These are phyloP conservation scores for Tricholomella constricta DNA, from an alignment of 768 basidiomycete genomes.

Conservation along the genomic window DNA sequence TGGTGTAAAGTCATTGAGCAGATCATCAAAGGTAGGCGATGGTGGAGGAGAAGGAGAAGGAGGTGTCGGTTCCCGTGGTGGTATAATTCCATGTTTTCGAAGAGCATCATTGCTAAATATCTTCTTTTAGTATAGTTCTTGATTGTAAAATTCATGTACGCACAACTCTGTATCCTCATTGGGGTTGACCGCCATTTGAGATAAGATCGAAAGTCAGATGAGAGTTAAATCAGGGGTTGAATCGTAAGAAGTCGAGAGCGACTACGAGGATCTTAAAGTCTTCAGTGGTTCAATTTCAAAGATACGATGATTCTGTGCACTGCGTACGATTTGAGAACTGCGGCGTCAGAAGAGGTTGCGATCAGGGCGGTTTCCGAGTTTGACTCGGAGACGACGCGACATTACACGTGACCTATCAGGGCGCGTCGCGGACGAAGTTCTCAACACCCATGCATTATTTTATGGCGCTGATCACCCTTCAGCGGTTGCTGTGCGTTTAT, in stretches of 20 bases:
- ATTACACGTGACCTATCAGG: too few relatives aligned
- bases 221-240: background rate
- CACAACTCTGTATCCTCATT: conserved; percentile 98
- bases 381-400: too few relatives aligned
- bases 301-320: background rate
- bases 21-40: conserved; percentile 68
- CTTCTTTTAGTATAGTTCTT: conserved; percentile 2
- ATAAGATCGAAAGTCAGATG: conserved; percentile 1
- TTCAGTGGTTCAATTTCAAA: background rate
- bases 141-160: conserved; percentile 26
- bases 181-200: conserved; percentile 67
- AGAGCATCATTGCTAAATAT: conserved; percentile 85
- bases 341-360: background rate
- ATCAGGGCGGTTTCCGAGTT: too few relatives aligned
- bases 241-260: background rate
- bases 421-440: too few relatives aligned
- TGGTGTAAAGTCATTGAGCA: conserved; percentile 63
- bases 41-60: conserved; percentile 81
- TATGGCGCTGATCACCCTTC: too few relatives aligned
- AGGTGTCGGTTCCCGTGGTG: conserved; percentile 67
- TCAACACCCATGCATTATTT: too few relatives aligned
- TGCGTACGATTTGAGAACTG: background rate
- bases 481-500: background rate
- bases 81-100: conserved; percentile 89
- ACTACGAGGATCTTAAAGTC: background rate